Percentiles rank a stretch among this genome's conserved stretches.
Evolutionary conservation across 345 rosid genomes (phyloP).

Genomic region (Mallotus nudiflorus): DNA sequence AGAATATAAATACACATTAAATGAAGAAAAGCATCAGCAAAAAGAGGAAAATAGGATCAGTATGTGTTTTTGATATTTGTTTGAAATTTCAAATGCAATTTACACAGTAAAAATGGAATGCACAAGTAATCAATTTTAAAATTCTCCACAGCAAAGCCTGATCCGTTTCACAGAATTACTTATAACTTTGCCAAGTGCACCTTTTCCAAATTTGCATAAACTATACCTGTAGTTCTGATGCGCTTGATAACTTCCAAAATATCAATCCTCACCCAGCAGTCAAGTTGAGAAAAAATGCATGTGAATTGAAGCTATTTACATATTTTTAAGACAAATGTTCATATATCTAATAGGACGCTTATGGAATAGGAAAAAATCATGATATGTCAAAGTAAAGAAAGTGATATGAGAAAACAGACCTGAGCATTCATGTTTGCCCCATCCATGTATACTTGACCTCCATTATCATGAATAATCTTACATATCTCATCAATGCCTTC

Average conservation of each 20-base stretch:
- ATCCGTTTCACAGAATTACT: background rate
- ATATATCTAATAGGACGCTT: background rate
- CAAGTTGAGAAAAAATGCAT: background rate
- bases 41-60: background rate
- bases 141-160: background rate
- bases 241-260: background rate
- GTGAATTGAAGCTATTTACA: background rate
- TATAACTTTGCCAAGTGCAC: background rate
- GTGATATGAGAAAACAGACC: conserved; percentile 41
- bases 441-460: conserved; percentile 99
- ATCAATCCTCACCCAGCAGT: background rate
- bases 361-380: background rate
- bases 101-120: background rate
- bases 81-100: background rate
- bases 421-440: conserved; percentile 99
- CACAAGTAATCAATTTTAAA: background rate
- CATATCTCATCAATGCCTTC: conserved; percentile 96
- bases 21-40: background rate
- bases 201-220: background rate
- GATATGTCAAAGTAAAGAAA: conserved; percentile 1
- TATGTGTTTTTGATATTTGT: background rate
- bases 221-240: background rate
- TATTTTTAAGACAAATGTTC: background rate
- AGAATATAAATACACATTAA: background rate
- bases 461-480: conserved; percentile 89